Conservation (phyloP, 768 basidiomycete genomes). For the Auricularia cornea region DNA sequence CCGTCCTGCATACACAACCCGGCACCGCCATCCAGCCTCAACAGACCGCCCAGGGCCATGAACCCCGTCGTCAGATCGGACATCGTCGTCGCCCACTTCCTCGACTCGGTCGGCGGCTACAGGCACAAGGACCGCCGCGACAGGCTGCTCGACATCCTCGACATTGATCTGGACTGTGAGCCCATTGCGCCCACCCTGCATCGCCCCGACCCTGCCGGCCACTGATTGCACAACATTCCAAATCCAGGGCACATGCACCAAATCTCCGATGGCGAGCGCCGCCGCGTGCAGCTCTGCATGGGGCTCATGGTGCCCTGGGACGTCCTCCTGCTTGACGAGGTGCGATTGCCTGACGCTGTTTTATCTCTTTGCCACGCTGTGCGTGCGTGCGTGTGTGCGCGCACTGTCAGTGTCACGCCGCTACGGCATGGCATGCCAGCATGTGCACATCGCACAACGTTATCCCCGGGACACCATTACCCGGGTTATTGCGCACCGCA, state of each 20-base stretch:
- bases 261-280: constrained; percentile 93
- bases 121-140: constrained; percentile 86
- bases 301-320: constrained; percentile 96
- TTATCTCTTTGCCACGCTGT: not conserved
- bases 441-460: too few relatives aligned
- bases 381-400: too few relatives aligned
- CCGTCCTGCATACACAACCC: constrained; percentile 15
- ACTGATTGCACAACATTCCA: not conserved
- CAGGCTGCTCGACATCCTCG: constrained; percentile 77
- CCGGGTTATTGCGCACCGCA: not conserved
- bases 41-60: constrained; percentile 60
- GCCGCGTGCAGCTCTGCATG: constrained; percentile 89
- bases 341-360: constrained; percentile 31
- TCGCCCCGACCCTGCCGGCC: not conserved
- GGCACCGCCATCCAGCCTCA: not conserved
- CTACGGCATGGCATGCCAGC: too few relatives aligned
- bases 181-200: too few relatives aligned
- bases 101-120: constrained; percentile 97
- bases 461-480: too few relatives aligned
- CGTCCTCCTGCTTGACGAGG: constrained; percentile 84
- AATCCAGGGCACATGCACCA: constrained; percentile 72
- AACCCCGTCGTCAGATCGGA: constrained; percentile 94
- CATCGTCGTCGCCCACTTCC: constrained; percentile 84
- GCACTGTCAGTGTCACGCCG: too few relatives aligned
- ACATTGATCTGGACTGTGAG: constrained; percentile 77